Conservation (phyloP, 2,329 filamentous ascomycete species). For the Chalara sp. region DNA sequence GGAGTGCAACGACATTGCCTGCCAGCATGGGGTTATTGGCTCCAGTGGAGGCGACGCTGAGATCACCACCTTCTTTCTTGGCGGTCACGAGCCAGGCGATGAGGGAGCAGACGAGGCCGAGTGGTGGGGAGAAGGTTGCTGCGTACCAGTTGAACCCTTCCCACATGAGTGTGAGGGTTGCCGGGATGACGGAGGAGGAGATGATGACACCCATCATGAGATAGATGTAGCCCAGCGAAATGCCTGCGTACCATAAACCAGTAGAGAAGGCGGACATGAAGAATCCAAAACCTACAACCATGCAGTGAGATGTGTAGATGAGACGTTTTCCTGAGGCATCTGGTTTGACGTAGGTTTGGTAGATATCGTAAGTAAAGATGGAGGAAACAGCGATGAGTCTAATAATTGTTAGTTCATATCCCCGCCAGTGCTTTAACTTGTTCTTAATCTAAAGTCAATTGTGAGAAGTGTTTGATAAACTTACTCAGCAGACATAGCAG, state of each 20-base stretch:
- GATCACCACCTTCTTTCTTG: conserved; percentile 58
- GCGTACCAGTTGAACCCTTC: conserved; percentile 71
- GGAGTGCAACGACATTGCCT: conserved; percentile 76
- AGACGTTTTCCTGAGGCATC: conserved; percentile 66
- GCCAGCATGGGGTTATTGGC: conserved; percentile 85
- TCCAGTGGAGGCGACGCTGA: conserved; percentile 70
- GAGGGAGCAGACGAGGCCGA: conserved; percentile 62
- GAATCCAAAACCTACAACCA: conserved; percentile 67
- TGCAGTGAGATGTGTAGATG: conserved; percentile 72
- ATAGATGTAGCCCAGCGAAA: conserved; percentile 85
- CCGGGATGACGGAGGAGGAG: conserved; percentile 75
- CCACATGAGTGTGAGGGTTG: conserved; percentile 76
- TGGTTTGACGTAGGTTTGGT: conserved; percentile 81
- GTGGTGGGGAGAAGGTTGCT: conserved; percentile 60
- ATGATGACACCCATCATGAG: conserved; percentile 91
- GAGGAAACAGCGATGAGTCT: conserved; percentile 75
- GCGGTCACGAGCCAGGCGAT: conserved; percentile 75
- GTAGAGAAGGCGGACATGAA: conserved; percentile 75
- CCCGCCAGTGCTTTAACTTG: no score
- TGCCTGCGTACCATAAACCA: conserved; percentile 53
- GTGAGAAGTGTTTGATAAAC: not conserved
- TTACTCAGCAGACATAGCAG: conserved; percentile 31
- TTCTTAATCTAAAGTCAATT: no score
- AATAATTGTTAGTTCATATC: not conserved
- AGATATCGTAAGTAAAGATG: conserved; percentile 84